Evolutionary conservation across 2,329 filamentous ascomycete species (phyloP).

Genomic region (Aspergillus tanneri): DNA sequence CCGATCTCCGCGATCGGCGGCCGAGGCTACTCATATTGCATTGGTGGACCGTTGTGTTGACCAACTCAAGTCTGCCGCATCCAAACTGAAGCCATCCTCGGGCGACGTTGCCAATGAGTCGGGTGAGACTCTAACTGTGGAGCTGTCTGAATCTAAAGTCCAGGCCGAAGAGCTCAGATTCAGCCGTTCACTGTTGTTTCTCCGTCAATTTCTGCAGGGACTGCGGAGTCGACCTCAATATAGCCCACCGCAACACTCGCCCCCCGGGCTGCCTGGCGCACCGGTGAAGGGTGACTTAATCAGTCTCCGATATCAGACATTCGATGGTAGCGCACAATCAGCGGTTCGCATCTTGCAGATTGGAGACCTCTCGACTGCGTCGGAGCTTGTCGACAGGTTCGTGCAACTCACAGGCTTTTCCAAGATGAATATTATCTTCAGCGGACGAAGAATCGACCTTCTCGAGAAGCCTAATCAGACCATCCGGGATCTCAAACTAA

Average conservation of each 20-base stretch:
- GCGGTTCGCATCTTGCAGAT: constrained; percentile 64
- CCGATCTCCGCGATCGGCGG: constrained; percentile 45
- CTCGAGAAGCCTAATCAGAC: constrained; percentile 60
- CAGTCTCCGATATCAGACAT: constrained; percentile 71
- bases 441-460: constrained; percentile 65
- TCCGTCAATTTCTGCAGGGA: constrained; percentile 65
- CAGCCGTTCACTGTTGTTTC: constrained; percentile 65
- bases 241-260: constrained; percentile 58
- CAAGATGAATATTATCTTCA: constrained; percentile 71
- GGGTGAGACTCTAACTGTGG: constrained; percentile 55
- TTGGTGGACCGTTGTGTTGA: constrained; percentile 72
- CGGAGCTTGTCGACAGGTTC: constrained; percentile 66
- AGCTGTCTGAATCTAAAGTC: constrained; percentile 50
- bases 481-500: constrained; percentile 66
- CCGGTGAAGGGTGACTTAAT: constrained; percentile 63
- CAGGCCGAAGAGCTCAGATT: constrained; percentile 63
- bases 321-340: constrained; percentile 60
- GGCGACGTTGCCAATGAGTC: constrained; percentile 46
- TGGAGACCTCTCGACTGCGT: constrained; percentile 68
- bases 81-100: constrained; percentile 51
- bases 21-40: constrained; percentile 63
- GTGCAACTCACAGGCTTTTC: constrained; percentile 70
- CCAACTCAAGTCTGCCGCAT: constrained; percentile 65
- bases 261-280: constrained; percentile 56
- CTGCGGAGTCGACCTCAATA: constrained; percentile 56